A percentile compares a stretch with the other conserved stretches of the same genome.
These are phyloP conservation scores for Cercophora newfieldiana DNA, from an alignment of 495 filamentous ascomycete species.

Conservation along the genomic window DNA sequence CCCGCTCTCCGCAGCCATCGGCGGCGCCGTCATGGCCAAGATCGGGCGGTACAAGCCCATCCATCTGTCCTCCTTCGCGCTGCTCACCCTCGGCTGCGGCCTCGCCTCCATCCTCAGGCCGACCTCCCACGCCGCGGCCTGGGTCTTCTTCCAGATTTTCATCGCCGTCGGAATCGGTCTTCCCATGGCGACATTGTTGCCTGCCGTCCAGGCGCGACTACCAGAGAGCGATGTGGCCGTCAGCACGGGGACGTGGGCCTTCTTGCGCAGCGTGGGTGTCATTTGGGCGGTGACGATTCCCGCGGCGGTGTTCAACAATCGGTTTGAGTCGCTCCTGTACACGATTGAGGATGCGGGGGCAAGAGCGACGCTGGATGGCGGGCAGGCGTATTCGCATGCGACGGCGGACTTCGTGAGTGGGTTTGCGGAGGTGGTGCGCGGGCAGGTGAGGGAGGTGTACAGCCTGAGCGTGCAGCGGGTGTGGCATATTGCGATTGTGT, in stretches of 20 bases:
- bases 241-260: conserved; percentile 46
- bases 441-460: conserved; percentile 31
- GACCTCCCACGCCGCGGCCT: neutral
- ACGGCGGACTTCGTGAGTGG: conserved; percentile 15
- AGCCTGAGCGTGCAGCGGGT: conserved; percentile 26
- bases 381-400: conserved; percentile 30
- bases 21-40: conserved; percentile 39
- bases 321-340: conserved; percentile 22
- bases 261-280: conserved; percentile 48
- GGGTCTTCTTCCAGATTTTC: conserved; percentile 20
- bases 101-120: conserved; percentile 39
- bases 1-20: conserved; percentile 33
- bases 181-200: conserved; percentile 34
- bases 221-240: conserved; percentile 41
- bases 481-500: conserved; percentile 33
- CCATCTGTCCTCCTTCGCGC: conserved; percentile 39
- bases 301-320: conserved; percentile 51
- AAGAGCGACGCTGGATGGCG: conserved; percentile 21
- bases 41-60: conserved; percentile 49
- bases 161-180: conserved; percentile 35
- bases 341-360: conserved; percentile 28
- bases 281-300: conserved; percentile 56
- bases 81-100: conserved; percentile 44
- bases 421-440: conserved; percentile 23
- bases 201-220: conserved; percentile 41